phyloP scores from a whole-genome alignment of 176 grass and related monocot species.

The Rhipidocladum racemiflorum region DNA sequence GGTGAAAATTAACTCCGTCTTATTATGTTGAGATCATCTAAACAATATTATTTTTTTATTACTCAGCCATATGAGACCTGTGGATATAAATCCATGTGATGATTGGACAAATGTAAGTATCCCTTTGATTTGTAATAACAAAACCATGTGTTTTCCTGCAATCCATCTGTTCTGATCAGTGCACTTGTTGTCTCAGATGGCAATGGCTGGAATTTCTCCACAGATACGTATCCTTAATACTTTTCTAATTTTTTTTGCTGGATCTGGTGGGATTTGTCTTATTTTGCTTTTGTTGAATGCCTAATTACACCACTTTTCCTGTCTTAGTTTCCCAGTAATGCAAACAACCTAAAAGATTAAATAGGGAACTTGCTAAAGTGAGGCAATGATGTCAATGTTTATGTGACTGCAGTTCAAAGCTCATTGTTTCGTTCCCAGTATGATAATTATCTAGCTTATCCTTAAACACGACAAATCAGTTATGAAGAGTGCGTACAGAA shows the following conservation, averaged over 20 bases:
- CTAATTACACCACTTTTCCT: background rate
- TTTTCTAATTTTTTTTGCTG: background rate
- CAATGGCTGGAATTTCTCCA: slow-evolving; percentile 83
- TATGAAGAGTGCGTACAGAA: slow-evolving; percentile 84
- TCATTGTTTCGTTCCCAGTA: slow-evolving; percentile 3
- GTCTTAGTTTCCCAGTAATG: background rate
- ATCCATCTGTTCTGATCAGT: slow-evolving; percentile 34
- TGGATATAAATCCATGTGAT: slow-evolving; percentile 76
- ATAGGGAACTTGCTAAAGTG: background rate
- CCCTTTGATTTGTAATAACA: background rate
- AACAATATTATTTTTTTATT: slow-evolving; percentile 32
- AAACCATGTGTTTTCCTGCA: background rate
- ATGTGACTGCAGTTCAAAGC: slow-evolving; percentile 9
- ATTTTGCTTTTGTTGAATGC: slow-evolving; percentile 19
- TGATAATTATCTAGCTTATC: background rate
- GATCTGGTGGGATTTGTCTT: background rate
- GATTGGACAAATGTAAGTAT: slow-evolving; percentile 85
- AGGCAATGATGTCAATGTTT: slow-evolving; percentile 27
- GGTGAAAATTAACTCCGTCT: slow-evolving; percentile 1
- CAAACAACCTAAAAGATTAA: background rate
- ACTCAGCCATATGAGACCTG: slow-evolving; percentile 67
- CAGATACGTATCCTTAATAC: slow-evolving; percentile 81
- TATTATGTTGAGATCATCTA: slow-evolving; percentile 13
- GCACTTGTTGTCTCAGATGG: slow-evolving; percentile 54
- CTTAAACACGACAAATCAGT: slow-evolving; percentile 54